Percentiles rank a stretch among this genome's conserved stretches.
phyloP scores from a whole-genome alignment of 148 eudicot genomes.

The Camellia lanceoleosa region DNA sequence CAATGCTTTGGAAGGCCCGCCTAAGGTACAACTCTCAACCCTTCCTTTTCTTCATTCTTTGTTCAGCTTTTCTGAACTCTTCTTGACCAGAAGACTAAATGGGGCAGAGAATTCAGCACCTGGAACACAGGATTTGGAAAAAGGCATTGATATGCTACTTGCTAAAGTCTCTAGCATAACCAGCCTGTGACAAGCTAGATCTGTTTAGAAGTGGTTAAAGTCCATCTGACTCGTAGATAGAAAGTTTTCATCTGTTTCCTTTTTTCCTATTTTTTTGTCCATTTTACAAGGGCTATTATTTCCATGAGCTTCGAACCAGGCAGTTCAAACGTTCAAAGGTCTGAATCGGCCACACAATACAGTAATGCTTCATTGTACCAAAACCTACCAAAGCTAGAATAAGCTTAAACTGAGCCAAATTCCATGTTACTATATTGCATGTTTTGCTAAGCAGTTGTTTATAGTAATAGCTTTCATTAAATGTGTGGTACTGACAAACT shows the following conservation, averaged over 20 bases:
- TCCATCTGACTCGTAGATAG: no score
- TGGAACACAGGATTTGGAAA: background rate
- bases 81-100: background rate
- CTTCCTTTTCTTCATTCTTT: background rate
- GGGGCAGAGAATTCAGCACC: background rate
- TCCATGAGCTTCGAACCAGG: background rate
- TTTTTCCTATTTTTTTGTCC: background rate
- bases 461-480: background rate
- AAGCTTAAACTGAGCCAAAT: background rate
- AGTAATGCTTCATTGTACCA: background rate
- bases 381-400: background rate
- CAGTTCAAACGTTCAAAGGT: background rate
- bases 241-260: no score
- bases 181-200: no score
- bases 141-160: background rate
- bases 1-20: conserved; percentile 94
- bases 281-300: no score
- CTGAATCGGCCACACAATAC: background rate
- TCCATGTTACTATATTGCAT: background rate
- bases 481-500: conserved; percentile 19
- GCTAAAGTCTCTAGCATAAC: background rate
- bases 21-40: conserved; percentile 54
- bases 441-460: conserved; percentile 3
- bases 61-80: background rate
- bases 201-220: no score